Percentiles rank a stretch among this genome's conserved stretches.
These are phyloP conservation scores for Lycium barbarum DNA, from an alignment of 257 asterid species.

Conservation along the genomic window DNA sequence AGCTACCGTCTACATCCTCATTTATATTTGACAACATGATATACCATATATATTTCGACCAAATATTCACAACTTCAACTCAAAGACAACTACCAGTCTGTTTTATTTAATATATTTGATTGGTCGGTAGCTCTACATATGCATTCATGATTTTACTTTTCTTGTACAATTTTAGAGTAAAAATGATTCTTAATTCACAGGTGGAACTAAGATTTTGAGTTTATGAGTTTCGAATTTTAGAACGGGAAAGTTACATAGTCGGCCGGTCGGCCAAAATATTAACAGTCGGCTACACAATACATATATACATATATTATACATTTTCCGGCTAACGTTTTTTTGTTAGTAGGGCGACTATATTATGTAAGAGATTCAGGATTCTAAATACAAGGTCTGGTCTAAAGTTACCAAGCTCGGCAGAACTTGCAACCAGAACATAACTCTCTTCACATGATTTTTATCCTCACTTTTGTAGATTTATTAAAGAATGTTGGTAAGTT, in stretches of 20 bases:
- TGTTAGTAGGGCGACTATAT: background rate
- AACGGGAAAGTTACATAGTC: background rate
- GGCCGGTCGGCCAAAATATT: background rate
- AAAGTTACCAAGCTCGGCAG: too few species aligned
- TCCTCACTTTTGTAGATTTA: too few species aligned
- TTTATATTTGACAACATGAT: slow-evolving; percentile 21
- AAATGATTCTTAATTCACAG: background rate
- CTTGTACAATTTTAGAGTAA: background rate
- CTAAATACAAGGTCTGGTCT: too few species aligned
- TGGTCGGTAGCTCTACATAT: background rate
- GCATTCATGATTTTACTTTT: background rate
- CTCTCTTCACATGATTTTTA: background rate
- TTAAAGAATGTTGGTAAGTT: too few species aligned
- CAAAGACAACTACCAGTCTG: background rate
- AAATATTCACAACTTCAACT: slow-evolving; percentile 14
- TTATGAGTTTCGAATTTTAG: background rate
- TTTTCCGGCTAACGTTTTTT: background rate
- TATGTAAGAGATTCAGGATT: too few species aligned
- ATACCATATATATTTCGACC: background rate
- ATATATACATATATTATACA: background rate
- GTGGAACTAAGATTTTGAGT: background rate
- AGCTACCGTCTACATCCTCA: background rate
- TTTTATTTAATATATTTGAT: background rate
- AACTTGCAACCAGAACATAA: too few species aligned
- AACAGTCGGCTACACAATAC: background rate